phyloP scores from a whole-genome alignment of 768 basidiomycete species.

The Collybiopsis luxurians region DNA sequence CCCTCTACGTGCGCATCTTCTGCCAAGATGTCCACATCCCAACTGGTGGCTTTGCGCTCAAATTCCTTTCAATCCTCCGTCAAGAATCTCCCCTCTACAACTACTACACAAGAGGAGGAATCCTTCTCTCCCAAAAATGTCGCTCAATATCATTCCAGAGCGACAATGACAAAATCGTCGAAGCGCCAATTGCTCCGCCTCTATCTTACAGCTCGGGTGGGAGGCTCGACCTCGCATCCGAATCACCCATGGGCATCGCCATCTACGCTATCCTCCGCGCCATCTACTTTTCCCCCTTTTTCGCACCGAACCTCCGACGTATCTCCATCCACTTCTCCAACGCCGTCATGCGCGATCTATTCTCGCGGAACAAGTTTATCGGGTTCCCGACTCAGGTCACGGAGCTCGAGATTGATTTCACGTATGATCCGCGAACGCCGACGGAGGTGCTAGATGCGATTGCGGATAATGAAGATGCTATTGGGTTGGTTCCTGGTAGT shows the following conservation, averaged over 20 bases:
- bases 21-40: constrained; percentile 4
- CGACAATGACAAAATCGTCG: not conserved
- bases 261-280: not conserved
- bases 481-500: not conserved
- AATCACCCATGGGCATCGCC: constrained; percentile 1
- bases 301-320: not conserved
- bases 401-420: not conserved
- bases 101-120: not conserved
- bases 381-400: constrained; percentile 1
- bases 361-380: not conserved
- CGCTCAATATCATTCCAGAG: constrained; percentile 4
- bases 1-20: not conserved
- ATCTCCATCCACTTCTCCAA: not conserved
- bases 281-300: not conserved
- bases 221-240: not conserved
- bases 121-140: not conserved
- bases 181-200: not conserved
- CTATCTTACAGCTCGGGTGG: too few relatives aligned
- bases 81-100: not conserved
- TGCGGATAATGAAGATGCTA: not conserved
- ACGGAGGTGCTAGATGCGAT: not conserved
- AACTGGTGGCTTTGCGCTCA: not conserved
- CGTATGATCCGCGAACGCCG: not conserved
- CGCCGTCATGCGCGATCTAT: not conserved
- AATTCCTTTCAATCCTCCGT: constrained; percentile 2